Evolutionary conservation across 2,329 filamentous ascomycete species (phyloP), one percentile per base, ranked within the genome.

Genomic region (Cladosporium sp.): DNA sequence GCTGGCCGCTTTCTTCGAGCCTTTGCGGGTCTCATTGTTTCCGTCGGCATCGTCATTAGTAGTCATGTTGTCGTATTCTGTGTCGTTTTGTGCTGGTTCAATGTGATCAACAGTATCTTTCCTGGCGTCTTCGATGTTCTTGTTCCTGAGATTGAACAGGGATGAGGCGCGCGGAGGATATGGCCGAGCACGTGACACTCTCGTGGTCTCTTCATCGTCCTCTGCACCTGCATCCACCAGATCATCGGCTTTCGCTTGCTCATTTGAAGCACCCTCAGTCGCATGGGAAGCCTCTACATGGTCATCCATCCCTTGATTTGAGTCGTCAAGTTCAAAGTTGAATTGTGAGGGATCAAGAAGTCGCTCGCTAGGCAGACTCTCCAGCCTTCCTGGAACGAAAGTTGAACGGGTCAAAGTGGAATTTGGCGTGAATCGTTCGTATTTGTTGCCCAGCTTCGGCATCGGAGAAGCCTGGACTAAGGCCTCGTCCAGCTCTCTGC

Each of bases 401-500:
- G 62, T 67, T 42, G 66, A 62, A 54, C 65, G 64, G 59, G 59
- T 66, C n/a, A 67, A 55, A 17, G 64, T 69, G 34, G 61, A 64
- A 28, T 60, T 59, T 10, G 71, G 69, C 20, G 69, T 70, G 64
- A 71, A 72, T n/a, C 67, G 65, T 53, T 73, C 67, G 58, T 70
- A 72, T 51, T 65, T 68, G 44, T 64, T 65, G 19, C 69, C 70
- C 28, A 77, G 50, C 13, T 71, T 66, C 0, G 74, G 75, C 17
- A 71, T 62, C 1, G 75, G 72, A 5, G 72, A 71, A 6, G 71
- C 66, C 36, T 79, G 75, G 10, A 72, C 72, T 15, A 81, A 70
- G 37, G 79, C 73, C 4, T 78, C 72, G 32, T 76, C 73, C 22
- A 86, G 75, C 68, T 86, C 80, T 49, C 75, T 76, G 34, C 81